phyloP scores from a whole-genome alignment of 768 basidiomycete genomes.

The Pisolithus orientalis region DNA sequence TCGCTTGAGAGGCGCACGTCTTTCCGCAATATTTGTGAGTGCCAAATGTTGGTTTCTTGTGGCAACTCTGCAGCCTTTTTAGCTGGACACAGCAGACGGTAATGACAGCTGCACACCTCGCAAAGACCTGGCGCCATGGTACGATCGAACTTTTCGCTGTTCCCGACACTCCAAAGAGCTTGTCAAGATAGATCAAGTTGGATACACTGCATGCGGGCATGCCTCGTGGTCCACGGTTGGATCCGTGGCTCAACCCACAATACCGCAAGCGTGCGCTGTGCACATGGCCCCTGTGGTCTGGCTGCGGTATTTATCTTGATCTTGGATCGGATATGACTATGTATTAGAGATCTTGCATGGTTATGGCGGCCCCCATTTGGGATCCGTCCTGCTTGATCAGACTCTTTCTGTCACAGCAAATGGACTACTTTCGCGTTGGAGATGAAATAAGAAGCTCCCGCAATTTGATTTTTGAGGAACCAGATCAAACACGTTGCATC shows the following conservation, averaged over 20 bases:
- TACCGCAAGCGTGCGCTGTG: slow-evolving; percentile 2
- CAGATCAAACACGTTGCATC: slow-evolving; percentile 19
- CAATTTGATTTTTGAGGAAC: slow-evolving; percentile 20
- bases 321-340: slow-evolving; percentile 6
- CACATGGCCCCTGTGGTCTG: background rate
- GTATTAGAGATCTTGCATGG: background rate
- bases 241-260: slow-evolving; percentile 4
- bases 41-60: slow-evolving; percentile 46
- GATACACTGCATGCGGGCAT: slow-evolving; percentile 1
- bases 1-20: slow-evolving; percentile 43
- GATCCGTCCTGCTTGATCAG: slow-evolving; percentile 8
- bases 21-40: slow-evolving; percentile 54
- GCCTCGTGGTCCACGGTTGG: slow-evolving; percentile 24
- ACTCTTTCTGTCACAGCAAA: slow-evolving; percentile 12
- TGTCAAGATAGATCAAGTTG: slow-evolving; percentile 8
- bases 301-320: slow-evolving; percentile 4
- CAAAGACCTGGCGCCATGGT: slow-evolving; percentile 24
- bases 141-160: slow-evolving; percentile 5
- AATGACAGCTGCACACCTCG: slow-evolving; percentile 19
- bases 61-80: slow-evolving; percentile 39
- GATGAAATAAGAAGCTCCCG: slow-evolving; percentile 14
- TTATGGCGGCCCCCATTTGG: slow-evolving; percentile 1
- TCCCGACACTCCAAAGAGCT: background rate
- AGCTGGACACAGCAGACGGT: background rate
- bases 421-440: background rate